Evolutionary conservation across 352 stramenopile species (phyloP), one percentile per base, ranked within the genome.

Genomic region (Aphanomyces invadans): DNA sequence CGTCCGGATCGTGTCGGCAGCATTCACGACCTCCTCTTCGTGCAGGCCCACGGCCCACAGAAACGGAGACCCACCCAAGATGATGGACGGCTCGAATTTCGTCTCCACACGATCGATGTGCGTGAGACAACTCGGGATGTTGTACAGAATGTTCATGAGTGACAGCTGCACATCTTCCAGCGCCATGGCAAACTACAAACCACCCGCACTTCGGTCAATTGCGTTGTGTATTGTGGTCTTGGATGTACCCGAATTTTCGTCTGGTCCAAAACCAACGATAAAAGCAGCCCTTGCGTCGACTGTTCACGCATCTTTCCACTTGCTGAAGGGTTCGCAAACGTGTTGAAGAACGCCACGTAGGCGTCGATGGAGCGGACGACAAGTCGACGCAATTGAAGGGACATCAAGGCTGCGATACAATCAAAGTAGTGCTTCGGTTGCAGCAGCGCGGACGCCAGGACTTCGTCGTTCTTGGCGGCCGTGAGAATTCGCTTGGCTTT

Each of bases 271-370:
- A 54, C 36, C 4, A 77, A 54, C 4, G 56, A 70, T 1, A 77
- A 32, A 11, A 77, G 49, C 2, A 77, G 57, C 2, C 60, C 70
- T 44, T 59, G n/a, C 3, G 54, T 36, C 15, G 60, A 36, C 25
- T n/a, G 39, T 44, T 38, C 2, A 49, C 10, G 59, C 23, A n/a
- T 52, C 21, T 23, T 42, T 25, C n/a, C n/a, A n/a, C n/a, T n/a
- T n/a, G n/a, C n/a, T n/a, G n/a, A n/a, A n/a, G n/a, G n/a, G n/a
- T n/a, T n/a, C n/a, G n/a, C 75, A 63, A 88, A 92, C 19, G 69
- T 48, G 56, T 87, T 77, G 38, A 92, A 92, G 62, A 89, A 92
- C 0, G 57, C 69, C 1, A 86, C 71, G 64, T 90, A 92, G 9
- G 73, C 71, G 51, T 75, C 61, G 21, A 90, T 80, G 0, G 84